These are phyloP conservation scores for Aspergillus sp. DNA, from an alignment of 2,329 filamentous ascomycete species.

Conservation along the genomic window DNA sequence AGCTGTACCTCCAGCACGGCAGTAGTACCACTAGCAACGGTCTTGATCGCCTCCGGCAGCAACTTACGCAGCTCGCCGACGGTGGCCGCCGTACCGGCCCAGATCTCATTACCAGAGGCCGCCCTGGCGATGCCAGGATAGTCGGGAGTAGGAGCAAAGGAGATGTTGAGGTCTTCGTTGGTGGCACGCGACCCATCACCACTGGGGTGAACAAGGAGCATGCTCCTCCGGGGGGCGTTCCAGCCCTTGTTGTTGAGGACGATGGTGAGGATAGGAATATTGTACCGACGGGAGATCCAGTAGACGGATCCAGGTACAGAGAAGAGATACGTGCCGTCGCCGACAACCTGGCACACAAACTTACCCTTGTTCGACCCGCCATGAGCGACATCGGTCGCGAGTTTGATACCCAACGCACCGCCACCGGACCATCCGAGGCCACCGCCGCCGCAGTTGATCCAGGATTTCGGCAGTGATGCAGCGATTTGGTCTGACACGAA, in stretches of 20 bases:
- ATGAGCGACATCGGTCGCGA: constrained; percentile 58
- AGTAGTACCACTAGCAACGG: constrained; percentile 55
- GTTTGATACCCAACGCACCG: constrained; percentile 71
- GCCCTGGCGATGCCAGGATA: constrained; percentile 67
- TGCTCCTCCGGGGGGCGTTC: constrained; percentile 62
- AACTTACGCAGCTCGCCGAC: constrained; percentile 54
- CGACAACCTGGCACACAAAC: constrained; percentile 64
- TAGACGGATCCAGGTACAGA: constrained; percentile 64
- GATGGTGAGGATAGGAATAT: constrained; percentile 64
- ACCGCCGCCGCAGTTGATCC: constrained; percentile 78
- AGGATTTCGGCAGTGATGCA: constrained; percentile 65
- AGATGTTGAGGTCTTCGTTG: constrained; percentile 65
- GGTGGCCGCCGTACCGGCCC: constrained; percentile 58
- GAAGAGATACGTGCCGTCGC: constrained; percentile 67
- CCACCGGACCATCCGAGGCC: constrained; percentile 80
- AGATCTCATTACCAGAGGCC: constrained; percentile 60
- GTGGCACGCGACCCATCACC: constrained; percentile 60
- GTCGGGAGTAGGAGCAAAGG: constrained; percentile 63
- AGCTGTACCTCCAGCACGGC: constrained; percentile 63
- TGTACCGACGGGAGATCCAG: constrained; percentile 65
- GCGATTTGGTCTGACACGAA: constrained; percentile 70
- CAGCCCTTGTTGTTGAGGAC: constrained; percentile 70
- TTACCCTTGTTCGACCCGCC: constrained; percentile 52
- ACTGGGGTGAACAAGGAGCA: constrained; percentile 64
- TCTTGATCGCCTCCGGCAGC: constrained; percentile 58